phyloP scores from a whole-genome alignment of 2,329 filamentous ascomycete genomes.

The Thielaviopsis punctulata region DNA sequence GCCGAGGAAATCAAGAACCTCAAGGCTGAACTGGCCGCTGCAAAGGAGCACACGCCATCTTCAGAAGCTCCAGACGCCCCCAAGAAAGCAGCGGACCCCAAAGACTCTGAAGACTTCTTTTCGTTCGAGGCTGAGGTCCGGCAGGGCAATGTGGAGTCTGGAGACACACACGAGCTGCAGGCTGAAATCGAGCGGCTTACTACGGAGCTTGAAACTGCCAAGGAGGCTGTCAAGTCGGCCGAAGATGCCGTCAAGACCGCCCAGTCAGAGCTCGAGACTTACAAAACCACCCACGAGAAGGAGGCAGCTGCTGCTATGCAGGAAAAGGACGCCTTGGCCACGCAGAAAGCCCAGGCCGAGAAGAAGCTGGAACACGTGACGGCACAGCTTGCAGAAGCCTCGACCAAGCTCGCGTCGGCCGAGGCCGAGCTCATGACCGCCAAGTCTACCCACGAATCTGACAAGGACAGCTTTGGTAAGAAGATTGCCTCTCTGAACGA shows the following conservation, averaged over 20 bases:
- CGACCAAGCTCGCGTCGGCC: slow-evolving; percentile 12
- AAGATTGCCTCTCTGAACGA: slow-evolving; percentile 14
- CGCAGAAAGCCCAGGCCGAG: slow-evolving; percentile 25
- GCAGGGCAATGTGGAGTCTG: slow-evolving; percentile 51
- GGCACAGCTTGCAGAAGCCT: neutral
- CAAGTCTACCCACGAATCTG: slow-evolving; percentile 14
- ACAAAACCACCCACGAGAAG: slow-evolving; percentile 16
- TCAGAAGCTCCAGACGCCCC: slow-evolving; percentile 9
- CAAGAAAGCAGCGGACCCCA: slow-evolving; percentile 19
- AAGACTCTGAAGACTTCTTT: slow-evolving; percentile 50
- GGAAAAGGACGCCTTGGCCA: slow-evolving; percentile 25
- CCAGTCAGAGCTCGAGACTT: slow-evolving; percentile 41
- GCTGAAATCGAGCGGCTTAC: slow-evolving; percentile 50
- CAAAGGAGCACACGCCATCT: slow-evolving; percentile 17
- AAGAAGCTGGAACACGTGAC: neutral
- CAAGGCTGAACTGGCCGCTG: slow-evolving; percentile 30
- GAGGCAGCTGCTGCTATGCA: slow-evolving; percentile 25
- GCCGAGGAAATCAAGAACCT: slow-evolving; percentile 22
- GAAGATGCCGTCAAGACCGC: slow-evolving; percentile 50
- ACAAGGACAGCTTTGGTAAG: slow-evolving; percentile 18
- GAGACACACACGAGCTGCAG: slow-evolving; percentile 54
- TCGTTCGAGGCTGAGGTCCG: slow-evolving; percentile 81
- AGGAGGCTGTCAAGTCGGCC: slow-evolving; percentile 53
- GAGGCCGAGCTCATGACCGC: slow-evolving; percentile 12
- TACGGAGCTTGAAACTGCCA: slow-evolving; percentile 50